Evolutionary conservation across 2,329 filamentous ascomycete genomes (phyloP).

Genomic region (Polytolypa hystricis): DNA sequence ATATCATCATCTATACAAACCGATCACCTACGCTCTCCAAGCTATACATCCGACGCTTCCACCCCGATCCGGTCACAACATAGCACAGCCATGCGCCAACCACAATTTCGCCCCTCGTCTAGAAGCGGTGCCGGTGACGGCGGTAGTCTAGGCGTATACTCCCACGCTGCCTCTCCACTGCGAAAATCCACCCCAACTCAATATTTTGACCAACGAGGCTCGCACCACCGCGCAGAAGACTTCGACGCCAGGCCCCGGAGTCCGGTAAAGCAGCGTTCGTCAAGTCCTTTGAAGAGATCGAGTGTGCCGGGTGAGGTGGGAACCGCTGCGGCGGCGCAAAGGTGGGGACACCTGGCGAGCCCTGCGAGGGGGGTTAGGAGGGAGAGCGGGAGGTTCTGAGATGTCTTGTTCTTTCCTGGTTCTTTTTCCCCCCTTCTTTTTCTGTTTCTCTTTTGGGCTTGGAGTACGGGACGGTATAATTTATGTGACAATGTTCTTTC

Average conservation of each 20-base stretch:
- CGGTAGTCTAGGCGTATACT: conserved; percentile 69
- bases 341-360: conserved; percentile 13
- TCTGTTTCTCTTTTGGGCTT: too few species aligned
- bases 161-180: conserved; percentile 69
- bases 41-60: conserved; percentile 38
- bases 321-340: conserved; percentile 23
- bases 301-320: conserved; percentile 28
- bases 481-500: too few species aligned
- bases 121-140: conserved; percentile 44
- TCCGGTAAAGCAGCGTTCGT: conserved; percentile 27
- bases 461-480: too few species aligned
- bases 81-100: conserved; percentile 41
- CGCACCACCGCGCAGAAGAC: conserved; percentile 33
- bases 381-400: conserved; percentile 21
- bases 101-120: conserved; percentile 40
- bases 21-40: conserved; percentile 29
- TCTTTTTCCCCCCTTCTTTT: too few species aligned
- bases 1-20: conserved; percentile 20
- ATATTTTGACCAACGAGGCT: conserved; percentile 36
- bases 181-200: conserved; percentile 64
- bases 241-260: conserved; percentile 25
- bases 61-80: conserved; percentile 29
- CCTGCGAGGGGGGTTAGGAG: conserved; percentile 12
- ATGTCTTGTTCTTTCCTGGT: too few species aligned
- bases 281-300: conserved; percentile 34